Evolutionary conservation across 108 stramenopile species (phyloP).

Genomic region (Thalassiosira profunda): DNA sequence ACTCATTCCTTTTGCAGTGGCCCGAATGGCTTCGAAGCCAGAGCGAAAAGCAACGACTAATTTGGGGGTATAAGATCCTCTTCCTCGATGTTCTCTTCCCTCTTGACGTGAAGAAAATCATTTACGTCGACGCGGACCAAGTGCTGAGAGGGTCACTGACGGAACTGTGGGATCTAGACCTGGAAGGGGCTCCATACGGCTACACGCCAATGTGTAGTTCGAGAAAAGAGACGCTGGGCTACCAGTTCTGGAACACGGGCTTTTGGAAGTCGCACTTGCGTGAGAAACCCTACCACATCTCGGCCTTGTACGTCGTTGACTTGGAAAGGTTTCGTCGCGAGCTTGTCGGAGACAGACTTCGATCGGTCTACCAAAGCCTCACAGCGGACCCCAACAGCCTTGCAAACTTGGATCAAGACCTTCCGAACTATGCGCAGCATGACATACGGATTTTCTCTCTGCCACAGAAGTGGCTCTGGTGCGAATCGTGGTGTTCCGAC

Average conservation of each 20-base stretch:
- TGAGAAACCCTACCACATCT: slow-evolving; percentile 98
- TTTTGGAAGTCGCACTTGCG: slow-evolving; percentile 96
- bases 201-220: slow-evolving; percentile 98
- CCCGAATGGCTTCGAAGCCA: slow-evolving; percentile 98
- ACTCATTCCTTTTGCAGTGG: slow-evolving; percentile 94
- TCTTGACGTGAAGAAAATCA: slow-evolving; percentile 94
- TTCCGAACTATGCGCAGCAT: slow-evolving; percentile 98
- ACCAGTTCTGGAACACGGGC: slow-evolving; percentile 71
- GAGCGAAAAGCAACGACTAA: slow-evolving; percentile 98
- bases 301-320: slow-evolving; percentile 99
- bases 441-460: slow-evolving; percentile 90
- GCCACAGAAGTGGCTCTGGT: slow-evolving; percentile 99
- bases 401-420: slow-evolving; percentile 98
- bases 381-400: slow-evolving; percentile 96
- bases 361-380: slow-evolving; percentile 93
- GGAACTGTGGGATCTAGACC: slow-evolving; percentile 98
- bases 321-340: slow-evolving; percentile 87
- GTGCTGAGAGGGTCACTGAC: slow-evolving; percentile 97
- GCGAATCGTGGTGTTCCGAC: slow-evolving; percentile 99
- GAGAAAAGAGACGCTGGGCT: slow-evolving; percentile 94
- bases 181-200: slow-evolving; percentile 91
- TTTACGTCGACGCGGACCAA: slow-evolving; percentile 98
- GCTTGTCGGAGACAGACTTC: slow-evolving; percentile 95
- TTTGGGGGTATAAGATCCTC: slow-evolving; percentile 99
- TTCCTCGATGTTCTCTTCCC: slow-evolving; percentile 99